Base-by-base conservation (phyloP, 768 basidiomycete species). In the Rhodotorula diobovata region DNA sequence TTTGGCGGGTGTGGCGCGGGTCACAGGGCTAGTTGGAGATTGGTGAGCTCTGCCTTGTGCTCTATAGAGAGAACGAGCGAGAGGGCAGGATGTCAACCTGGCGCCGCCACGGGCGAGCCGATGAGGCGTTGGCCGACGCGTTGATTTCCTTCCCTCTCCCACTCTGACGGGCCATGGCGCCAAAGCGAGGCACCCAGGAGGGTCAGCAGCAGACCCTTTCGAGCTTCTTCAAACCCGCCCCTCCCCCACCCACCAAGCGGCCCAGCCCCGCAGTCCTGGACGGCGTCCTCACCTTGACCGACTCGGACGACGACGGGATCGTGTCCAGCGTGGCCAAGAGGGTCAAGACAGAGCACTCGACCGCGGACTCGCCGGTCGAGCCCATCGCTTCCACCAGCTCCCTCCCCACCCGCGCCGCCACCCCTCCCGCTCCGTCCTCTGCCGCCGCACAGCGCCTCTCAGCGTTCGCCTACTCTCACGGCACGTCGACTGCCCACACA, bases 331-430 rank as follows among this genome's bases (percentile, higher is more conserved):
- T 11, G 3, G 20, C 4, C 41, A 70, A 70, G 58, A 51, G 54
- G 35, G 34, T 58, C 37, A 74, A 74, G 48, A 28, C 60, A 6
- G 72, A 74, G 55, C 66, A 57, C 20, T 25, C 34, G n/a, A 23
- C n/a, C 30, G 23, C 16, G 2, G 48, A 28, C 34, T 28, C 45
- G 28, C 43, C 23, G 41, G 21, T 34, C 1, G 14, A 58, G n/a
- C 69, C 63, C 14, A 56, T 63, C 45, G 63, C 64, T 0, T 62
- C 65, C 11, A 66, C 65, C 23, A 35, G 41, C 39, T 30, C 25
- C 10, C 58, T 54, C 66, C 30, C 20, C 57, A 10, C 39, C 55
- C 12, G 25, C 39, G 32, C 46, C 61, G 23, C 66, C 34, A 20
- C 48, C 39, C 9, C 59, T 18, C 7, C 65, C 30, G 35, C 11